Base-by-base conservation (phyloP, 345 rosid genomes). In the Bretschneidera sinensis region DNA sequence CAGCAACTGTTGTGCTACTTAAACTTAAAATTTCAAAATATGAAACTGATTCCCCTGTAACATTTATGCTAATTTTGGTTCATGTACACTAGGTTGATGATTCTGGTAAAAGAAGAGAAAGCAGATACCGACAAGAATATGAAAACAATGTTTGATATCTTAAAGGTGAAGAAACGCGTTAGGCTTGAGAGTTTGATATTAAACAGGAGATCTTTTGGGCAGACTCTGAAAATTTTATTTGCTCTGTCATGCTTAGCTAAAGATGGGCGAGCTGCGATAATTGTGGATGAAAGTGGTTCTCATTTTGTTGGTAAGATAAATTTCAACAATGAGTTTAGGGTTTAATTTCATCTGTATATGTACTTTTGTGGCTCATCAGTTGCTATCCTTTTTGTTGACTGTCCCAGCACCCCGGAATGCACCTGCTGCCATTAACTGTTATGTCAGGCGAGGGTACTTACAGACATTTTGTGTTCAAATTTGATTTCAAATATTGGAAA, bases 401-500 rank as follows among this genome's bases (percentile, higher is more conserved):
- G n/a, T n/a, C 39, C 54, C 89, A 94, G 97, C 79, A 24, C 95
- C 97, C 21, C 80, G 70, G 73, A 94, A 94, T 75, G 97, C 92
- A 59, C 95, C 99, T 17, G 74, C 78, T 70, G 76, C 94, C 2
- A 28, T 45, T 52, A n/a, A 54, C 76, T 24, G 80, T 88, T 45
- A 69, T 72, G 75, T 81, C 86, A 0, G 86, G 90, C 43, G 78
- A 83, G 60, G 97, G 77, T 8, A 24, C 68, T 50, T 94, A 86
- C 50, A 71, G 66, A 34, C 99, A 94, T 66, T 94, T 90, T 60
- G 92, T 94, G 16, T 94, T 94, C 76, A 79, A 96, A 78, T 86
- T 83, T 47, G 97, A 90, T 65, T 90, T 75, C 70, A 80, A 71
- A 75, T 97, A 94, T 64, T 90, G 99, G 99, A 79, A 94, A 95